These are phyloP conservation scores for Crotalaria pallida DNA, from an alignment of 306 rosid species.

Conservation along the genomic window DNA sequence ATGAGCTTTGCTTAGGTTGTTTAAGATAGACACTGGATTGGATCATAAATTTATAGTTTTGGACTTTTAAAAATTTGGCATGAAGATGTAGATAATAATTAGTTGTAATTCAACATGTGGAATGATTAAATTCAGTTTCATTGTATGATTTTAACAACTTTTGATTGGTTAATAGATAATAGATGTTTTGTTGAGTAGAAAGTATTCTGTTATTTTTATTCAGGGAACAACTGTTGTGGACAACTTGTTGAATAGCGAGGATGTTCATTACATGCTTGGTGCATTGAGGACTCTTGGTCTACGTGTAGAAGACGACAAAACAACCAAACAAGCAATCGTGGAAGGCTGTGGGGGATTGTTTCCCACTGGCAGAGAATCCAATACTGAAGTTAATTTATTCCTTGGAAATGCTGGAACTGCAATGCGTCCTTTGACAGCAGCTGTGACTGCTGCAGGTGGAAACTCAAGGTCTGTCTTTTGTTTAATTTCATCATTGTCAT, in stretches of 20 bases:
- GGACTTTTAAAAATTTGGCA: neutral
- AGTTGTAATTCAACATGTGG: neutral
- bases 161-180: neutral
- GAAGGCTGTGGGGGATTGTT: conserved; percentile 91
- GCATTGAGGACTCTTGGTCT: conserved; percentile 87
- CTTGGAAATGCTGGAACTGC: conserved; percentile 99
- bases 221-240: conserved; percentile 98
- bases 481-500: neutral
- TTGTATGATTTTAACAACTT: neutral
- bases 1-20: neutral
- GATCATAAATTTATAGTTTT: neutral
- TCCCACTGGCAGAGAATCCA: conserved; percentile 56
- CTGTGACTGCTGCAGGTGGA: conserved; percentile 93
- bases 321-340: conserved; percentile 68
- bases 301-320: conserved; percentile 68
- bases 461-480: conserved; percentile 63
- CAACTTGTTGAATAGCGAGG: conserved; percentile 88
- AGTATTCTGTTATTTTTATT: conserved; percentile 11
- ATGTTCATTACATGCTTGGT: conserved; percentile 89
- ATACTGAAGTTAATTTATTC: conserved; percentile 74
- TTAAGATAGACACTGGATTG: neutral
- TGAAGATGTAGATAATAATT: neutral
- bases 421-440: conserved; percentile 98
- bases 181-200: neutral
- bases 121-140: neutral